Evolutionary conservation across 2,329 filamentous ascomycete species (phyloP).

Genomic region (Thielaviopsis populi): DNA sequence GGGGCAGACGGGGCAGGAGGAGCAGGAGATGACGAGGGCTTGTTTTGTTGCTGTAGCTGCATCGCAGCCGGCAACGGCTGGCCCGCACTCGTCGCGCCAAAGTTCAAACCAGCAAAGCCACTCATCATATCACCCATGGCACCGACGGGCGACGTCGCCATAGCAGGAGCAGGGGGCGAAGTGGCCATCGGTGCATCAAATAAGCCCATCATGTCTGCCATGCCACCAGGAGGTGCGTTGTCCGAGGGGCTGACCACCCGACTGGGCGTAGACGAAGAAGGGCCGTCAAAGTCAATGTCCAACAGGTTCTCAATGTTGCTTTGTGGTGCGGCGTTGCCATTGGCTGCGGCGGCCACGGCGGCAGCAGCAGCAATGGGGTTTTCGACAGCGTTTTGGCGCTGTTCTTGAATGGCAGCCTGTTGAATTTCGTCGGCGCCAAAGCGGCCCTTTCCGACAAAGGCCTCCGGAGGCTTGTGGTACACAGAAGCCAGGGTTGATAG

Average conservation of each 20-base stretch:
- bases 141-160: constrained; percentile 28
- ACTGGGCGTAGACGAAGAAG: constrained; percentile 67
- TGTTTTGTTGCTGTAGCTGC: constrained; percentile 33
- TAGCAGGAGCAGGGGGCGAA: constrained; percentile 20
- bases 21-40: constrained; percentile 19
- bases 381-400: constrained; percentile 78
- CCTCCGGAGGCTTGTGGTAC: constrained; percentile 95
- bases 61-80: constrained; percentile 50
- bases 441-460: constrained; percentile 91
- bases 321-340: constrained; percentile 38
- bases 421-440: constrained; percentile 92
- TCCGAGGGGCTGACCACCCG: constrained; percentile 48
- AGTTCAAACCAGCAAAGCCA: constrained; percentile 68
- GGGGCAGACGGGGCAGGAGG: constrained; percentile 15
- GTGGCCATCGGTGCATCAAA: constrained; percentile 51
- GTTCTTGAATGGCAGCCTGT: constrained; percentile 89
- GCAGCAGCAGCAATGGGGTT: constrained; percentile 82
- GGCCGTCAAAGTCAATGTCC: constrained; percentile 91
- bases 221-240: constrained; percentile 30
- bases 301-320: constrained; percentile 86
- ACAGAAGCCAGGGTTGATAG: constrained; percentile 91
- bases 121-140: constrained; percentile 79
- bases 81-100: constrained; percentile 41
- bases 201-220: constrained; percentile 53
- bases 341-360: constrained; percentile 48